Conservation (phyloP, 2,329 filamentous ascomycete genomes). For the Seiridium unicorne region DNA sequence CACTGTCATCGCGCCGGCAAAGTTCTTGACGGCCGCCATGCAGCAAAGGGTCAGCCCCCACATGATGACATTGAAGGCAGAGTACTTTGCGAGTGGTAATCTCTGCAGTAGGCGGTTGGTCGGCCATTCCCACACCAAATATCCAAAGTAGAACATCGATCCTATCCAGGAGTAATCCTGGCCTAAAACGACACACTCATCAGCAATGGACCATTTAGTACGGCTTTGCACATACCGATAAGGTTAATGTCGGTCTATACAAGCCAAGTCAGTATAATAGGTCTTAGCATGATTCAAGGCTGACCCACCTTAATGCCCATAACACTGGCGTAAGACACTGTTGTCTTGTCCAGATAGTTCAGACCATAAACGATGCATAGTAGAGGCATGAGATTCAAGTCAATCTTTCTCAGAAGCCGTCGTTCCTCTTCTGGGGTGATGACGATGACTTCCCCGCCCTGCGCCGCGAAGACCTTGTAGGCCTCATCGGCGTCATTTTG, state of each 20-base stretch:
- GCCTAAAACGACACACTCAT: conserved; percentile 10
- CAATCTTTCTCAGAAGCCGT: conserved; percentile 42
- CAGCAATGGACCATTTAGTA: too few relatives aligned
- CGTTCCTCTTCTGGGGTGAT: conserved; percentile 38
- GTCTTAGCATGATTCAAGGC: not conserved
- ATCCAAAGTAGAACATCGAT: conserved; percentile 50
- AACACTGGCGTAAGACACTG: conserved; percentile 46
- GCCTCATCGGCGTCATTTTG: conserved; percentile 41
- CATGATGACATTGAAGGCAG: conserved; percentile 60
- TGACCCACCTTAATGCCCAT: conserved; percentile 45
- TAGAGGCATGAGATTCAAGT: conserved; percentile 42
- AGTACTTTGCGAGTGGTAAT: conserved; percentile 66
- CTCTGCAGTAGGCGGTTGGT: conserved; percentile 63
- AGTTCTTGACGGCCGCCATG: conserved; percentile 34
- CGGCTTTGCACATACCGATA: conserved; percentile 15
- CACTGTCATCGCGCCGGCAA: conserved; percentile 33
- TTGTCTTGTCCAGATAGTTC: conserved; percentile 51
- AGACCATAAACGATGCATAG: conserved; percentile 58
- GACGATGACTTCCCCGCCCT: conserved; percentile 30
- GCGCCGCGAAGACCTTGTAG: conserved; percentile 34
- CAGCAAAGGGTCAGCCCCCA: conserved; percentile 48
- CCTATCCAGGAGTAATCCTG: conserved; percentile 50
- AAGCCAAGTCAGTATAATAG: not conserved
- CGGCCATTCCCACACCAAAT: conserved; percentile 61
- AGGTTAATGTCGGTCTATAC: conserved; percentile 22